Conservation (phyloP, 2,329 filamentous ascomycete genomes). For the Phyllosticta citrichinensis region DNA sequence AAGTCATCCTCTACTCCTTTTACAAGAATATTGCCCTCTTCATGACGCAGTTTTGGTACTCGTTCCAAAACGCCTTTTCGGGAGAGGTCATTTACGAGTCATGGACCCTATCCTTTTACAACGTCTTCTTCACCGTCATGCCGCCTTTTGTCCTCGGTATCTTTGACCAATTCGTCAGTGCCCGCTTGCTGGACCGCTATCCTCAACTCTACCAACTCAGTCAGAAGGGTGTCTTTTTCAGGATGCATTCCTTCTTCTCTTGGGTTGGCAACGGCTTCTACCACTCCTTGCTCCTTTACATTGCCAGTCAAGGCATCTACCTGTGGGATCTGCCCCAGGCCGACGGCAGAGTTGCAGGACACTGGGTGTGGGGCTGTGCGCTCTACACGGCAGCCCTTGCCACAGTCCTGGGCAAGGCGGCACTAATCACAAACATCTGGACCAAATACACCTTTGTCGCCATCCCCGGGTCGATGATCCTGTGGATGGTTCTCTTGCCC, state of each 20-base stretch:
- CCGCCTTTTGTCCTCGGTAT: conserved; percentile 92
- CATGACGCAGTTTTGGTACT: conserved; percentile 98
- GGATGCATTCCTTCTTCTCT: conserved; percentile 78
- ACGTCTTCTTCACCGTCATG: conserved; percentile 92
- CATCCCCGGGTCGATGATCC: conserved; percentile 82
- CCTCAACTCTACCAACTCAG: conserved; percentile 91
- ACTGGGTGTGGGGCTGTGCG: conserved; percentile 97
- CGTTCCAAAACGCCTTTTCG: conserved; percentile 96
- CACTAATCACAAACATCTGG: conserved; percentile 93
- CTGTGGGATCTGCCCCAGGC: conserved; percentile 65
- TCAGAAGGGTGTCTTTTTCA: conserved; percentile 90
- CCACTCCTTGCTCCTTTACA: conserved; percentile 88
- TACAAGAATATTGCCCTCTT: conserved; percentile 99
- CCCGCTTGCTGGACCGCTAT: conserved; percentile 85
- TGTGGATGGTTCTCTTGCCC: conserved; percentile 87
- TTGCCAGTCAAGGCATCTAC: conserved; percentile 73
- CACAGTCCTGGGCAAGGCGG: conserved; percentile 89
- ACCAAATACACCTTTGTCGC: conserved; percentile 96
- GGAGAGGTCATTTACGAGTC: conserved; percentile 98
- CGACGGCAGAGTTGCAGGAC: conserved; percentile 75
- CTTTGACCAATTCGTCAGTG: conserved; percentile 94
- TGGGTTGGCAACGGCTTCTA: conserved; percentile 95
- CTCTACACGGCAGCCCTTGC: conserved; percentile 89
- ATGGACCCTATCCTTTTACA: conserved; percentile 99
- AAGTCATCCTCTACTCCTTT: conserved; percentile 95